phyloP scores from a whole-genome alignment of 768 basidiomycete species.

The Leccinum incarnatum region DNA sequence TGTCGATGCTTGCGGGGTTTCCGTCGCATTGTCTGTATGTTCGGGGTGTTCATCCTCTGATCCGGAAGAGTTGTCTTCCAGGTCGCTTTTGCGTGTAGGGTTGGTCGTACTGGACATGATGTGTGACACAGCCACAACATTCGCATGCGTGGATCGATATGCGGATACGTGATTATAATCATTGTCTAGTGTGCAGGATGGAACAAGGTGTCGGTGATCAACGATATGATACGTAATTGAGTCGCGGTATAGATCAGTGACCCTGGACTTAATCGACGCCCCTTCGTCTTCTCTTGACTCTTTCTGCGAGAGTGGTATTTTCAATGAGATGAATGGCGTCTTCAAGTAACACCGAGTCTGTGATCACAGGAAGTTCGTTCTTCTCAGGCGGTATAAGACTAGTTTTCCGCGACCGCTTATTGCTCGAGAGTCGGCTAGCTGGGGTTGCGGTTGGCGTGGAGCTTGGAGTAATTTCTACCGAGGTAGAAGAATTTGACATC shows the following conservation, averaged over 20 bases:
- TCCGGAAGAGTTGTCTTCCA: conserved; percentile 31
- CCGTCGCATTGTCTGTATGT: conserved; percentile 11
- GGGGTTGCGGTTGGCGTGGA: conserved; percentile 33
- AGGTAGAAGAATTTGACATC: conserved; percentile 28
- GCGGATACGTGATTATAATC: too few species aligned
- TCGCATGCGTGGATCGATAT: too few species aligned
- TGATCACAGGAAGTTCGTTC: conserved; percentile 11
- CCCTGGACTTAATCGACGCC: neutral
- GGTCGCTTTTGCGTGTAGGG: conserved; percentile 37
- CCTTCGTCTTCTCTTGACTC: conserved; percentile 42
- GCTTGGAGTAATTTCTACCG: conserved; percentile 7
- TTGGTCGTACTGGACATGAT: conserved; percentile 35
- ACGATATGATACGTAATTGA: neutral
- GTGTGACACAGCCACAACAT: conserved; percentile 19
- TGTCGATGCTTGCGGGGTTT: conserved; percentile 34
- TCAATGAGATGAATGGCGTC: neutral
- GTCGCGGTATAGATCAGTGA: neutral
- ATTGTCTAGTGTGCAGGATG: neutral
- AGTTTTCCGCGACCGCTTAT: conserved; percentile 30
- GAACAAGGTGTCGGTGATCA: too few species aligned
- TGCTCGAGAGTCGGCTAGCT: conserved; percentile 32
- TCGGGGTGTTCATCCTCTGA: conserved; percentile 30
- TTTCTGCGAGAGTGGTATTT: conserved; percentile 35
- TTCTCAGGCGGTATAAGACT: neutral
- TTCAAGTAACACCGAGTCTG: neutral